Evolutionary conservation across 805 yeast genomes (phyloP).

Genomic region (Starmerella tilneyi): DNA sequence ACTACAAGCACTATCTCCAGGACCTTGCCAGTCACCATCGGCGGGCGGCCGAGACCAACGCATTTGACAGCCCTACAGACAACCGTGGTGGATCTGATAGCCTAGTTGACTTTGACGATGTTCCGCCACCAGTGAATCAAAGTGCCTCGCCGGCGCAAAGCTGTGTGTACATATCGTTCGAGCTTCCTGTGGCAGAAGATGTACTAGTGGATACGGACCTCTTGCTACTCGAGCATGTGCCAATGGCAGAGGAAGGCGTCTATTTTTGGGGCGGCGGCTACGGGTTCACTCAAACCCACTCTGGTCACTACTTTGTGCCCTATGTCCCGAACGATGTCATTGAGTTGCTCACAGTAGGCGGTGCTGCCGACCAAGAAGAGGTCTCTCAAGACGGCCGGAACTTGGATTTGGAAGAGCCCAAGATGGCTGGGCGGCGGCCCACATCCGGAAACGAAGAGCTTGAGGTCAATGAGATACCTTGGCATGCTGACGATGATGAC

Average conservation of each 20-base stretch:
- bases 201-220: slow-evolving; percentile 31
- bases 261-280: slow-evolving; percentile 55
- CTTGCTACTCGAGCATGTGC: slow-evolving; percentile 47
- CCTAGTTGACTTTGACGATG: background rate
- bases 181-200: slow-evolving; percentile 21
- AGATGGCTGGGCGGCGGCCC: slow-evolving; percentile 10
- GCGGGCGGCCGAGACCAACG: slow-evolving; percentile 4
- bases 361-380: slow-evolving; percentile 10
- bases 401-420: slow-evolving; percentile 13
- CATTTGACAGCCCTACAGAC: too few relatives aligned
- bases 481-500: background rate
- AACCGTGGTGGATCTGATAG: background rate
- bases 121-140: background rate
- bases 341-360: slow-evolving; percentile 16
- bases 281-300: slow-evolving; percentile 40
- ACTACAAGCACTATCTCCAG: slow-evolving; percentile 38
- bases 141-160: background rate
- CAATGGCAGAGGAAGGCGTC: slow-evolving; percentile 62
- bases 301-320: slow-evolving; percentile 33
- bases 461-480: slow-evolving; percentile 1
- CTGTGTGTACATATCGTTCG: slow-evolving; percentile 11
- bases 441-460: slow-evolving; percentile 32
- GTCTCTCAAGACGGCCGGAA: background rate
- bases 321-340: slow-evolving; percentile 18
- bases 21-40: slow-evolving; percentile 30